Evolutionary conservation across 441 rosid genomes (phyloP), one percentile per base, ranked within the genome.

Genomic region (Arabidopsis hybrid): DNA sequence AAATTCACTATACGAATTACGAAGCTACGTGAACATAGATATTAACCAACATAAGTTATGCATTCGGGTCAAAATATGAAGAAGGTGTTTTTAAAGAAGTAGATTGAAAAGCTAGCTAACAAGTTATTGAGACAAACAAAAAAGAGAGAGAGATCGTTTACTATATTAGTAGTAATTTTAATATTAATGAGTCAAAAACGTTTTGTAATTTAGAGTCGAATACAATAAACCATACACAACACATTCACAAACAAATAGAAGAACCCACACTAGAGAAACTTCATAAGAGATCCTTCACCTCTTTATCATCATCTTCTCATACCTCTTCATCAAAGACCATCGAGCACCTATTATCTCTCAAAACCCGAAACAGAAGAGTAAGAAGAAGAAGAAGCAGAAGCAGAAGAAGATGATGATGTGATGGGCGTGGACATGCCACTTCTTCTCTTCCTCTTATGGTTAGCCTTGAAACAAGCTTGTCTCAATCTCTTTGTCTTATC

Each of bases 391-490:
- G 26, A 21, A 8, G 36, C 50, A 36, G 36, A 65, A 6, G 50
- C 13, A 10, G 58, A 36, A 6, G 50, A 36, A 10, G 58, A 36
- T 5, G 69, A 63, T 1, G 50, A 58, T 26, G 67, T 45, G 59
- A n/a, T 45, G 26, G 45, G 56, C 16, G 32, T 65, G 11, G 66
- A 47, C 69, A 75, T 50, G 47, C 17, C 56, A 17, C 38, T 6
- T 71, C 85, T 83, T 71, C 68, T 71, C 61, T 71, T 71, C 76
- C 69, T 88, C 86, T 85, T 91, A 83, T 89, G 87, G 62, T 82
- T 89, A 7, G 89, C 88, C 83, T 89, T 91, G 66, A 88, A 89
- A 72, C 87, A 89, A 0, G 93, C 93, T 72, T 91, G 93, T 65
- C 97, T 83, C 3, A 88, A 75, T 82, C 89, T 83, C 70, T 83